phyloP scores from a whole-genome alignment of 2,329 filamentous ascomycete genomes.

The Beauveria pseudobassiana region DNA sequence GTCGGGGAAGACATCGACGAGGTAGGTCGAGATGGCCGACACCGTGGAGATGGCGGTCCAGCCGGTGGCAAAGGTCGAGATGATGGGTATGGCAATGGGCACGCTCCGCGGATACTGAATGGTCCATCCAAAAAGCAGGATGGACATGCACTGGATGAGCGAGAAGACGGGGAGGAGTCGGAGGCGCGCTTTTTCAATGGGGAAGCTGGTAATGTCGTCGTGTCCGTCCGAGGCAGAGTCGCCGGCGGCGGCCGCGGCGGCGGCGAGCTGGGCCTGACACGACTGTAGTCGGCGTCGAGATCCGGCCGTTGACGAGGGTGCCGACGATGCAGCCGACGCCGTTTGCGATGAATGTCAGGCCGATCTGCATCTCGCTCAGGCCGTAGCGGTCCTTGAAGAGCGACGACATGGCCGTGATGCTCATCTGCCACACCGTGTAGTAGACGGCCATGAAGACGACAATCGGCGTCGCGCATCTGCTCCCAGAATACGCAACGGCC shows the following conservation, averaged over 20 bases:
- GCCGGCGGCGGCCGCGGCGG: background rate
- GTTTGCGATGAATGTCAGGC: constrained; percentile 46
- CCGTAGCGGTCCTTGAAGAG: constrained; percentile 38
- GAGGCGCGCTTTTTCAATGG: constrained; percentile 43
- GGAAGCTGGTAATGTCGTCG: constrained; percentile 26
- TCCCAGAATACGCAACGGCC: constrained; percentile 39
- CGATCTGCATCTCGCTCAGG: constrained; percentile 36
- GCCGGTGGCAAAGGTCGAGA: constrained; percentile 43
- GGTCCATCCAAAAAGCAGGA: constrained; percentile 46
- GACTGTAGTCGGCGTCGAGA: constrained; percentile 45
- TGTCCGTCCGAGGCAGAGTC: background rate
- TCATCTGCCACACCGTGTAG: constrained; percentile 49
- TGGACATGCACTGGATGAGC: constrained; percentile 35
- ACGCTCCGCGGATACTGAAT: constrained; percentile 34
- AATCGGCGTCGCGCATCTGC: constrained; percentile 34
- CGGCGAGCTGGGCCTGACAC: constrained; percentile 20
- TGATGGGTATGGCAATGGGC: constrained; percentile 41
- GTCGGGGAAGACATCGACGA: constrained; percentile 45
- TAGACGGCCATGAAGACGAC: constrained; percentile 41
- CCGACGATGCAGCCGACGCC: constrained; percentile 47
- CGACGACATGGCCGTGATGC: constrained; percentile 43
- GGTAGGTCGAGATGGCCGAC: constrained; percentile 41
- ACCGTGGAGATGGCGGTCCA: constrained; percentile 44
- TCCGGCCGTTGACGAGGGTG: constrained; percentile 42
- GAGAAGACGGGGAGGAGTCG: constrained; percentile 39